Evolutionary conservation across 2,329 filamentous ascomycete genomes (phyloP), one percentile per base, ranked within the genome.

Genomic region (Fusarium sp.): DNA sequence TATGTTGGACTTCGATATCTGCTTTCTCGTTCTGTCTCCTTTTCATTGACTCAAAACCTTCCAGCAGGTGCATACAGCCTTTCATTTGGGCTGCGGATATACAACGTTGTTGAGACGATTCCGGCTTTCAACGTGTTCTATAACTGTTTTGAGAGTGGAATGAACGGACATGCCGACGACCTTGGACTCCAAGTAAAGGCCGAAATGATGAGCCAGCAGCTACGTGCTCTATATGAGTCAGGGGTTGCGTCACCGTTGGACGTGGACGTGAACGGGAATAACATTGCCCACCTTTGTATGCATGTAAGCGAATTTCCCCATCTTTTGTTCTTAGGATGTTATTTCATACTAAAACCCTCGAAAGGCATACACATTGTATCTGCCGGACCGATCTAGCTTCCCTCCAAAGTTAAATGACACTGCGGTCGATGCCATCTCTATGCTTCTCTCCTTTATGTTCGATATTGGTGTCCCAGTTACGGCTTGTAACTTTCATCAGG

Each of bases 21-120:
- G 1, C 1, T 57, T 14, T 30, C 25, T 0, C 25, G n/a, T 14
- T 30, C 0, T 0, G 0, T 55, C 0, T 23, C 33, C 0, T 0
- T 55, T 2, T 40, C 52, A 4, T 0, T 25, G 0, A 23, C 19
- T 4, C 32, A 22, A 40, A 8, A 20, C 0, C 9, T 32, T 7
- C 44, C 32, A 1, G 2, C 32, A 9, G 44, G 44, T 2, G 15
- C n/a, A 19, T 40, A 40, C 1, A 20, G 23, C 2, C 6, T 55
- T 32, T 19, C 33, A 0, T 49, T 55, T 1, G 33, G 23, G 3
- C 17, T 57, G 3, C 52, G 19, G 9, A 0, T 33, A 0, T 43
- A 23, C 19, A 43, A 62, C 3, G 2, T 59, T 3, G 33, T 51
- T 2, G 0, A 37, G 20, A 3, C 5, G 0, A 62, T 13, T 7